Percentiles rank a stretch among this genome's conserved stretches.
Evolutionary conservation across 2,329 filamentous ascomycete species (phyloP).

Genomic region (Fusarium compactum): DNA sequence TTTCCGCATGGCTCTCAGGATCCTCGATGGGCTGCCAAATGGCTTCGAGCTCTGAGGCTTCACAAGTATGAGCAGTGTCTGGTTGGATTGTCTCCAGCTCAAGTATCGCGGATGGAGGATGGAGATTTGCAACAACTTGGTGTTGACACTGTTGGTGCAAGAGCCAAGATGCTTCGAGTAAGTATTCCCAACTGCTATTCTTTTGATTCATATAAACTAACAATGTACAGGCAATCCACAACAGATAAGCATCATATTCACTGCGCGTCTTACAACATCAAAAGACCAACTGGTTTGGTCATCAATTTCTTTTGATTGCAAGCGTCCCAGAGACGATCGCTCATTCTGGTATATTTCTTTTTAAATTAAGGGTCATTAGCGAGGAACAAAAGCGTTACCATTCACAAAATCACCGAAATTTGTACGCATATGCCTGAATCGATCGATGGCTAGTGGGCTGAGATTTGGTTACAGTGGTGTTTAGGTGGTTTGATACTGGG

Average conservation of each 20-base stretch:
- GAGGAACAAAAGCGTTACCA: background rate
- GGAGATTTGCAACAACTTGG: slow-evolving; percentile 42
- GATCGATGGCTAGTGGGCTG: slow-evolving; percentile 21
- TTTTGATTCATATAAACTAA: slow-evolving; percentile 13
- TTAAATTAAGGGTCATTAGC: slow-evolving; percentile 7
- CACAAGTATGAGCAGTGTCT: slow-evolving; percentile 46
- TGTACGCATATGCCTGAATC: background rate
- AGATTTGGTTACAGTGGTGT: slow-evolving; percentile 38
- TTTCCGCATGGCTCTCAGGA: slow-evolving; percentile 42
- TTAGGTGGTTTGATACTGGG: slow-evolving; percentile 35
- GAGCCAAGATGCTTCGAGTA: slow-evolving; percentile 45
- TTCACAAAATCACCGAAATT: background rate
- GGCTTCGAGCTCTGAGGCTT: slow-evolving; percentile 44
- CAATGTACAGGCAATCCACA: slow-evolving; percentile 38
- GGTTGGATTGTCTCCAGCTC: slow-evolving; percentile 39
- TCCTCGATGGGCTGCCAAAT: slow-evolving; percentile 45
- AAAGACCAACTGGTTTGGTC: slow-evolving; percentile 23
- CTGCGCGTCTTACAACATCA: background rate
- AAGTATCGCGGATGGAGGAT: slow-evolving; percentile 36
- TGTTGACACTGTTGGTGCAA: slow-evolving; percentile 44
- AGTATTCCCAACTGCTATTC: slow-evolving; percentile 5
- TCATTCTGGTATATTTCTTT: slow-evolving; percentile 5
- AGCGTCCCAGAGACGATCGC: slow-evolving; percentile 1
- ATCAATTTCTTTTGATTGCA: slow-evolving; percentile 3
- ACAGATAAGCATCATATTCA: slow-evolving; percentile 9